Evolutionary conservation across 2,329 filamentous ascomycete genomes (phyloP), one percentile per base, ranked within the genome.

Genomic region (Pseudogymnoascus pannorum): DNA sequence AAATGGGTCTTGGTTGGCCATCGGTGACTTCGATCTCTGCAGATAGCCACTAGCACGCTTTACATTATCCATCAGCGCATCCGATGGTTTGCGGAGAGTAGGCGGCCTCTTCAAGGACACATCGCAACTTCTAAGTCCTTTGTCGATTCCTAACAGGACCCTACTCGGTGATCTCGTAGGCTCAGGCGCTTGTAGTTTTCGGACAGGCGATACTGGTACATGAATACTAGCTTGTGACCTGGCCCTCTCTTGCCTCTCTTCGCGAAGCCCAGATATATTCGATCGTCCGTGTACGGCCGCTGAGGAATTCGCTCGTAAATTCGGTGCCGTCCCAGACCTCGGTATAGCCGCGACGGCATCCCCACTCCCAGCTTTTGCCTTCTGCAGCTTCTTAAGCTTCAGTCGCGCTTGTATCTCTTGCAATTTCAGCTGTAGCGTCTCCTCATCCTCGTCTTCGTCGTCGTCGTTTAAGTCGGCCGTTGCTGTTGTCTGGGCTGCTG

Each of bases 361-460:
- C 60, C 68, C 42, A 66, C 75, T 64, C 63, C 71, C 65, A 62
- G 78, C 75, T 70, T 80, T 84, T 72, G 83, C 75, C 70, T 87
- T 87, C 72, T 94, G 89, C 12, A 97, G 77, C 70, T 88, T 92
- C 74, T 97, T 97, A 66, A 97, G 75, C 74, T 88, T 94, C 59
- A 97, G 76, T 63, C 88, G 87, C 5, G 92, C 91, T 73, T 97
- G 87, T 62, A 99, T 96, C 61, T 90, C 91, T 66, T 92, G 87
- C 4, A 97, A 78, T 72, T 96, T 87, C 64, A 99, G 77, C 70
- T 95, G 85, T 33, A 97, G 76, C 1, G 86, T 95, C 77, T 97
- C 92, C 73, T 97, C 93, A 67, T 96, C 81, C 7, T 81, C 88
- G 4, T 90, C 87, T 0, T 87, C 85, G 8, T 85, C 81, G 4